phyloP scores from a whole-genome alignment of 2,329 filamentous ascomycete genomes.

The Fusarium compactum region DNA sequence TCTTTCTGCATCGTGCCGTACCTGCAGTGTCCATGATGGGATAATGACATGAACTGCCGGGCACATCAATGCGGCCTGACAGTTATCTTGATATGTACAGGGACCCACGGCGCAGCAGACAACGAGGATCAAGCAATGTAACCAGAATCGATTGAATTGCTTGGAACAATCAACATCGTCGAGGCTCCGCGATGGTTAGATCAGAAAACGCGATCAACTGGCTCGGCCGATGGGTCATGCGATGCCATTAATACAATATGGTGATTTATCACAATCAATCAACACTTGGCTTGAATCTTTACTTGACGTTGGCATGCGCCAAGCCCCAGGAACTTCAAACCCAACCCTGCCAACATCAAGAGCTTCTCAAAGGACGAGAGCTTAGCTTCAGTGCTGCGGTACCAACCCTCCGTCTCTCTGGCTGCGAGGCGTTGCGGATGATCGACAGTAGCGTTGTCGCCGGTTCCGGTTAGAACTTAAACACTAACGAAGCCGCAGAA shows the following conservation, averaged over 20 bases:
- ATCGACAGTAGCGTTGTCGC: slow-evolving; percentile 47
- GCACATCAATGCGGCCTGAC: slow-evolving; percentile 33
- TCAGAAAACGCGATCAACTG: slow-evolving; percentile 2
- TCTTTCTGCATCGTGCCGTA: not conserved
- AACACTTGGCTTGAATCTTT: not conserved
- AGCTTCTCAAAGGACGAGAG: slow-evolving; percentile 3
- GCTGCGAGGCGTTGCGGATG: slow-evolving; percentile 44
- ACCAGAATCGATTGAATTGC: not conserved
- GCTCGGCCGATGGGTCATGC: not conserved
- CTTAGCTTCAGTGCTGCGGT: not conserved
- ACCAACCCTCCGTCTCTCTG: slow-evolving; percentile 15
- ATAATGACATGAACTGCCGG: slow-evolving; percentile 25
- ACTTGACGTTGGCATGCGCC: slow-evolving; percentile 32
- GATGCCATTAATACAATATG: not conserved
- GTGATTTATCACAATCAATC: not conserved
- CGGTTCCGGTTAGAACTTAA: slow-evolving; percentile 32
- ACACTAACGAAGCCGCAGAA: slow-evolving; percentile 7
- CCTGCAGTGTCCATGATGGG: not conserved
- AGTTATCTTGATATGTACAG: slow-evolving; percentile 7
- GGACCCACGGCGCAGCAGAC: slow-evolving; percentile 17
- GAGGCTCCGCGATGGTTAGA: slow-evolving; percentile 9
- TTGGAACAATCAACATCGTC: not conserved
- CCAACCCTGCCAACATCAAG: not conserved
- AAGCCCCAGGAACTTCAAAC: slow-evolving; percentile 7
- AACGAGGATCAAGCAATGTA: slow-evolving; percentile 12